These are phyloP conservation scores for Yarrowia sp. DNA, from an alignment of 805 yeast species.

Conservation along the genomic window DNA sequence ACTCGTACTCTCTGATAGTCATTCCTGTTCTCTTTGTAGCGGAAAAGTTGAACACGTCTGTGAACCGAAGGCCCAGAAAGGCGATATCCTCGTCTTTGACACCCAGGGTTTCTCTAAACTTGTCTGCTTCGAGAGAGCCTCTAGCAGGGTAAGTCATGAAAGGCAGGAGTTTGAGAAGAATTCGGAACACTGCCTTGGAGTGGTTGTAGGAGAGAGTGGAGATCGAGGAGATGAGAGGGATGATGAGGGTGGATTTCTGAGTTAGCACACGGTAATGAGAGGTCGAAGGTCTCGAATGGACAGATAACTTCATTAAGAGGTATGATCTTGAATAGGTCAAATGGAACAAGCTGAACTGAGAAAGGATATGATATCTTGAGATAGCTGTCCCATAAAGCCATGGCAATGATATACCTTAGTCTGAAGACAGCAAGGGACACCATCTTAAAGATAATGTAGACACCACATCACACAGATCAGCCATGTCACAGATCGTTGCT, in stretches of 20 bases:
- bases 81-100: slow-evolving; percentile 8
- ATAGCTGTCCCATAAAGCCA: no score
- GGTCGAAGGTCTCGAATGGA: background rate
- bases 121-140: slow-evolving; percentile 31
- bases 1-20: slow-evolving; percentile 34
- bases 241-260: slow-evolving; percentile 40
- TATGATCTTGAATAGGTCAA: background rate
- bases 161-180: slow-evolving; percentile 26
- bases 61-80: slow-evolving; percentile 11
- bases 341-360: no score
- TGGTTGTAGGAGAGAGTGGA: slow-evolving; percentile 28
- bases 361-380: no score
- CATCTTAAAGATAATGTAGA: no score
- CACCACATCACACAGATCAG: no score
- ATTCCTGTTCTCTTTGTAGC: slow-evolving; percentile 28
- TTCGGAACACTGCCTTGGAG: slow-evolving; percentile 24
- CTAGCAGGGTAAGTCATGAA: slow-evolving; percentile 23
- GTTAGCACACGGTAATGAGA: slow-evolving; percentile 40
- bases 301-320: no score
- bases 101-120: background rate
- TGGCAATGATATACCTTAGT: no score
- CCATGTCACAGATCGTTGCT: no score
- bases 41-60: slow-evolving; percentile 30
- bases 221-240: slow-evolving; percentile 11
- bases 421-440: no score